Evolutionary conservation across 2,329 filamentous ascomycete genomes (phyloP), one percentile per base, ranked within the genome.

Genomic region (Botrytis deweyae): DNA sequence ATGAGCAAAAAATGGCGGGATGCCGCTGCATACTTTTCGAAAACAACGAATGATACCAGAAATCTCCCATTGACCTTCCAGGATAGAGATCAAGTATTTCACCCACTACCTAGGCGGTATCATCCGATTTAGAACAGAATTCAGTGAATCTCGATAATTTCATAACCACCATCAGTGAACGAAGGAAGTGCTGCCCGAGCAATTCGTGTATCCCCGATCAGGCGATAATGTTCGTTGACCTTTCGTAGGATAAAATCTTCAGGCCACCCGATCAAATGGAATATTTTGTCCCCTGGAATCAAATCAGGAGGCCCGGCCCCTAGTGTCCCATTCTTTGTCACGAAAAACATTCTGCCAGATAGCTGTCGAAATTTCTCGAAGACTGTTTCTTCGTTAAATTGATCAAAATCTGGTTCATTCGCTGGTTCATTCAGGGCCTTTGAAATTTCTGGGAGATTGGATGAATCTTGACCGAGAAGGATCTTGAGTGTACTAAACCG

Each of bases 221-320:
- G 2, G 22, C 29, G 29, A 1, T 33, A 33, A 18, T 52, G 10
- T 9, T 33, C 14, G 4, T 2, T 14, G 9, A 4, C 0, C 2
- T 29, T 18, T 18, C 52, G n/a, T 2, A 58, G 2, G 0, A 33
- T 33, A 6, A 20, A 33, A 33, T 58, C n/a, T 0, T 58, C 52
- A 18, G 5, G n/a, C 4, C 20, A 3, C 1, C 6, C 14, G 2
- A 33, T 8, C 16, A 33, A 20, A 18, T 20, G n/a, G 7, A 7
- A 9, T 7, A 18, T 16, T 18, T 33, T 2, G 2, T 52, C 52
- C 7, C n/a, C 52, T 58, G n/a, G 14, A 5, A 58, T 16, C 52
- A 1, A 29, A 29, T 14, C n/a, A 1, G 2, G 12, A 16, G 52
- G 14, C 2, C 52, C 12, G 0, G 18, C 0, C 18, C n/a, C 52